phyloP scores from a whole-genome alignment of 2,329 filamentous ascomycete genomes.

The Paraconiothyrium sp. region DNA sequence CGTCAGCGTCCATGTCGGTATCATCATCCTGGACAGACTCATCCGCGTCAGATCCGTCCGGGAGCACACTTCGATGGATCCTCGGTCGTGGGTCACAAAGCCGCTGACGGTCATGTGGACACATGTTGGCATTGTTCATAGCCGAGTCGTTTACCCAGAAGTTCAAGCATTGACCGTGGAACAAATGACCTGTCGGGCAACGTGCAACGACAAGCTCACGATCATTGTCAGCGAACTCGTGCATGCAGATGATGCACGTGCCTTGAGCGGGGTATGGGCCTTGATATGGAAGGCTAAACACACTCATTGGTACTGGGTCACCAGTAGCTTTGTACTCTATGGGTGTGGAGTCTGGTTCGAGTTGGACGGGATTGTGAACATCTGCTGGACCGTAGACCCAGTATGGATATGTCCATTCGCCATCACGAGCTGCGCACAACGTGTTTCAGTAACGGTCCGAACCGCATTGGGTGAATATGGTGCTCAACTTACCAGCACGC shows the following conservation, averaged over 20 bases:
- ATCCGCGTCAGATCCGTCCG: not conserved
- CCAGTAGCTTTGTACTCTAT: conserved; percentile 2
- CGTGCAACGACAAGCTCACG: not conserved
- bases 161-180: conserved; percentile 15
- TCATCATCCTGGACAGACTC: not conserved
- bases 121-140: conserved; percentile 19
- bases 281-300: not conserved
- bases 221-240: not conserved
- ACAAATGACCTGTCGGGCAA: conserved; percentile 5
- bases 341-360: conserved; percentile 2
- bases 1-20: not conserved
- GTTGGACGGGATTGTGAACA: conserved; percentile 1
- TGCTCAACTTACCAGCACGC: not conserved
- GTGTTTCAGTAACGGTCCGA: not conserved
- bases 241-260: conserved; percentile 12
- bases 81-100: conserved; percentile 11
- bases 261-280: not conserved
- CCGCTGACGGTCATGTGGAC: conserved; percentile 15
- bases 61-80: not conserved
- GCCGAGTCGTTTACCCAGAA: conserved; percentile 15
- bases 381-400: conserved; percentile 7
- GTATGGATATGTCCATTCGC: not conserved
- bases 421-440: not conserved
- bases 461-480: not conserved
- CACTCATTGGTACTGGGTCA: not conserved